Evolutionary conservation across 208 protist species (phyloP).

Genomic region (Polymyxa betae): DNA sequence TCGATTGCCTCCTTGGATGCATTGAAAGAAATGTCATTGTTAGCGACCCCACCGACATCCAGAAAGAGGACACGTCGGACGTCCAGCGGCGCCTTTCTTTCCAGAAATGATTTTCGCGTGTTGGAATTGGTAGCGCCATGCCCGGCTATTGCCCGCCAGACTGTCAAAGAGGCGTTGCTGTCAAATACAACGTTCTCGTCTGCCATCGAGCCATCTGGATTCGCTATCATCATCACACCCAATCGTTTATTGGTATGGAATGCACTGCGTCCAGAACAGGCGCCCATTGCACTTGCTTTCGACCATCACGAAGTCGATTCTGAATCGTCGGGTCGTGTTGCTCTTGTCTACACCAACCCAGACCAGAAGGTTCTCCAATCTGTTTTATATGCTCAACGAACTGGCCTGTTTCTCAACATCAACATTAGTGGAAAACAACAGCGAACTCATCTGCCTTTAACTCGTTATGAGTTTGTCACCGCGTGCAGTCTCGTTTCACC

Average conservation of each 20-base stretch:
- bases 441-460: neutral
- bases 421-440: neutral
- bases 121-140: slow-evolving; percentile 1
- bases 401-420: neutral
- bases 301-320: neutral
- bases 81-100: neutral
- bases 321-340: neutral
- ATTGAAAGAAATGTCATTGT: no score
- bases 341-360: neutral
- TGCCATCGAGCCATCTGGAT: neutral
- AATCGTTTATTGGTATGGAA: slow-evolving; percentile 1
- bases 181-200: neutral
- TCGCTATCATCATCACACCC: neutral
- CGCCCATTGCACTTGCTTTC: neutral
- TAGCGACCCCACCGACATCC: neutral
- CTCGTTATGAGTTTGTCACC: neutral
- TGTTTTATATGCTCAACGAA: neutral
- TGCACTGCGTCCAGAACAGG: neutral
- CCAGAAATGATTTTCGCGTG: slow-evolving; percentile 21
- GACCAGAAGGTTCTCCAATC: neutral
- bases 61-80: neutral
- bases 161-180: neutral
- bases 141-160: slow-evolving; percentile 30
- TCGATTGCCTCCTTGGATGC: no score
- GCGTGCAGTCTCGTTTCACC: neutral